Conservation (phyloP, 2,329 filamentous ascomycete species). For the Rachicladosporium sp. region DNA sequence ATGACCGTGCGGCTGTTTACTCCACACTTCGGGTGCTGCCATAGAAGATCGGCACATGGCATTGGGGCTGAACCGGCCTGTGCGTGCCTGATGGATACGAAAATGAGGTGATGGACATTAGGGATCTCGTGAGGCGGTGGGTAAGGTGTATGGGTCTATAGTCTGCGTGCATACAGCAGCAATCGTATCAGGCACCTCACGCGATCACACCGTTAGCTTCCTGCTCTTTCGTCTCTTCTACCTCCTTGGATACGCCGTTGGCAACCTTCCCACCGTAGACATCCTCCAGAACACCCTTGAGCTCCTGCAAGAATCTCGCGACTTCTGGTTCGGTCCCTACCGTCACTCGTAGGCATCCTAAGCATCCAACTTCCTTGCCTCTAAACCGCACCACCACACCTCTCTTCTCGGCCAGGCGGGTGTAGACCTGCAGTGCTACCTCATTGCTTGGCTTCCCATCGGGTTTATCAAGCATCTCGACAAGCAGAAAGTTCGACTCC, state of each 20-base stretch:
- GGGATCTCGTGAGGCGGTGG: no score
- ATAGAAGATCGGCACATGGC: no score
- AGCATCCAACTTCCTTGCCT: conserved; percentile 81
- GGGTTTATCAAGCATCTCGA: conserved; percentile 65
- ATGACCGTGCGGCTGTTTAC: no score
- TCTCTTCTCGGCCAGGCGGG: conserved; percentile 68
- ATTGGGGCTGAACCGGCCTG: no score
- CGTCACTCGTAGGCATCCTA: conserved; percentile 81
- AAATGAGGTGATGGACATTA: no score
- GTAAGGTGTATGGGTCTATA: no score
- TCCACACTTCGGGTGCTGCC: no score
- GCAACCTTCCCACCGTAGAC: conserved; percentile 29
- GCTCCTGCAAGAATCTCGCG: conserved; percentile 59
- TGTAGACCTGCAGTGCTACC: conserved; percentile 68
- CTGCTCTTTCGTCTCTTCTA: conserved; percentile 35
- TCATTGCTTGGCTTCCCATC: conserved; percentile 65
- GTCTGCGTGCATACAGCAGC: no score
- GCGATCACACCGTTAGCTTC: conserved; percentile 39
- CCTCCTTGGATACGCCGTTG: conserved; percentile 17
- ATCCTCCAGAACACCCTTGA: conserved; percentile 42
- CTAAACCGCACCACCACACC: conserved; percentile 90
- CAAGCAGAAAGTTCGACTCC: conserved; percentile 80
- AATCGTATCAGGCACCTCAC: conserved; percentile 12
- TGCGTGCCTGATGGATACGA: no score
- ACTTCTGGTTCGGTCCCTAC: conserved; percentile 84